Evolutionary conservation across 139 green algal species (phyloP), one percentile per base, ranked within the genome.

Genomic region (Pseudopediastrum boryanum): DNA sequence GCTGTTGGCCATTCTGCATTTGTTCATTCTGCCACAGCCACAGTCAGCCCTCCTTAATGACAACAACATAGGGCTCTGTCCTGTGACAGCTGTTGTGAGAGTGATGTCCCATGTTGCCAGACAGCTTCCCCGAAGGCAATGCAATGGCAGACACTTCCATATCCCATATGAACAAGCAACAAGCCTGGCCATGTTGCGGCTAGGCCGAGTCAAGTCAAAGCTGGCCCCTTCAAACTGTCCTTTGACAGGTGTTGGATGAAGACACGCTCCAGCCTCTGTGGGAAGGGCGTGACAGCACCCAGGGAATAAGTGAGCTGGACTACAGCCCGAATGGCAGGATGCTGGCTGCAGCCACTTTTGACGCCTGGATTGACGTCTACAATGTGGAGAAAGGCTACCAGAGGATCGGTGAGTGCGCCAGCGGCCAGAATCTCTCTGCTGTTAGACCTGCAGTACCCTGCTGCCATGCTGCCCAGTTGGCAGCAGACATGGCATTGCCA

Each of bases 301-400:
- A 87, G 66, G 85, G 75, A 25, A 79, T 93, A n/a, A 62, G 79
- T n/a, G 87, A 91, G 67, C 42, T 95, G 38, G 90, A 91, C 68
- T 95, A 91, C 86, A 89, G 80, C 43, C 90, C 90, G 38, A 79
- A 89, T 78, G 61, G 71, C 52, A 65, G 66, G 44, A 78, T 85
- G 33, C 77, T 95, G 66, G 90, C 90, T 35, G 87, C 80, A 10
- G 81, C 78, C 27, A 88, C 83, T 16, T 79, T 81, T 44, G 90
- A 95, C 65, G 80, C 79, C 7, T 86, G 73, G 79, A 84, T 95
- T 25, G 90, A 95, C 78, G 61, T 95, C 13, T 91, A 89, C 77
- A 83, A 79, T 48, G 79, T 84, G 50, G 75, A 73, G 39, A 84
- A 82, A 54, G 78, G 59, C 21, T 91, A 89, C 64, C 29, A 68